Base-by-base conservation (phyloP, 1,284 basidiomycete species). In the Puccinia coronata region DNA sequence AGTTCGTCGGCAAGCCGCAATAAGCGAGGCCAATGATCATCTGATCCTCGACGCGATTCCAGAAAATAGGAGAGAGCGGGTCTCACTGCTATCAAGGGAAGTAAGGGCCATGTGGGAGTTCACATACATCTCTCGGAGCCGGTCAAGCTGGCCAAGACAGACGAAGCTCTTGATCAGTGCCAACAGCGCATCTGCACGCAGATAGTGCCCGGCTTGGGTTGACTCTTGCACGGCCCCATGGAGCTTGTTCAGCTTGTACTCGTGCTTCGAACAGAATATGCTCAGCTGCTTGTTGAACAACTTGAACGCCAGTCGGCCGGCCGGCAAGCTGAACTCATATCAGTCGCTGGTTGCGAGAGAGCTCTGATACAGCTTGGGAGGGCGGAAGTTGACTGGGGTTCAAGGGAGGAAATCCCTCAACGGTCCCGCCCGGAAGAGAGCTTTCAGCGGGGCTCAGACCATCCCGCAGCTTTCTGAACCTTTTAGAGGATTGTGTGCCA, bases 21-120 rank as follows among this genome's bases (percentile, higher is more conserved):
- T 95, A 92, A 0, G 93, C 93, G 49, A 91, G 88, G 0, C 92
- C 93, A 80, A 93, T 90, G 82, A 97, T 89, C 94, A 97, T 97
- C 82, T 90, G 88, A 86, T 96, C 92, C 87, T 98, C 95, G 74
- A 97, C 87, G 43, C 87, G 85, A 85, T 91, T 90, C 95, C 95
- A 97, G 14, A 71, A 57, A 23, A 49, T 16, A 2, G 71, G 63
- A 16, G 51, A 25, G 31, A 59, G 34, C 8, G 47, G 11, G 75
- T 65, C 9, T 14, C 43, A 9, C 73, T 59, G 23, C 63, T 41
- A n/a, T 61, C 55, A 25, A 77, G 25, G 1, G 72, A 74, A 36
- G 80, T 65, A 20, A 81, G 61, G 16, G 53, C 61, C 12, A 67
- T 49, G 0, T 81, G 80, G 3, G 59, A 71, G 39, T 65, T 59